A percentile compares a stretch with the other conserved stretches of the same genome.
Conservation (phyloP, 2,329 filamentous ascomycete species). For the Neoarthrinium moseri region DNA sequence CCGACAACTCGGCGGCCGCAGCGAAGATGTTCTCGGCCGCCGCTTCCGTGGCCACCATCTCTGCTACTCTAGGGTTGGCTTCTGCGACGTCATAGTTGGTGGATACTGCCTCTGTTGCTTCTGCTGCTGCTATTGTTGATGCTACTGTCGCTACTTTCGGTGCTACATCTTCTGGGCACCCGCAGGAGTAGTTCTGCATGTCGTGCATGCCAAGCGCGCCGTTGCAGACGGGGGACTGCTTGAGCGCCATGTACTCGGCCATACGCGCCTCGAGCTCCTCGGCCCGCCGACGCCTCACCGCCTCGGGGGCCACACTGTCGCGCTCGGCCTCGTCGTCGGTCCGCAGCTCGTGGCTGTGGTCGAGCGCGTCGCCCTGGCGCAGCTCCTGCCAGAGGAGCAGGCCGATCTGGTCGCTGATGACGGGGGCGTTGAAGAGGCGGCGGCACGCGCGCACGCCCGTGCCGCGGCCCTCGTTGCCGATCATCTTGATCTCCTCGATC, state of each 20-base stretch:
- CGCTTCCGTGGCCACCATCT: too few relatives aligned
- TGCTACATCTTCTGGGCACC: too few relatives aligned
- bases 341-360: slow-evolving; percentile 14
- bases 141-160: too few relatives aligned
- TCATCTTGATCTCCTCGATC: slow-evolving; percentile 20
- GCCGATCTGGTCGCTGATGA: slow-evolving; percentile 18
- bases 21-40: too few relatives aligned
- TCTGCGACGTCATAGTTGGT: too few relatives aligned
- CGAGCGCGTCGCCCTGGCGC: slow-evolving; percentile 15
- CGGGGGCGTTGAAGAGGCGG: slow-evolving; percentile 19
- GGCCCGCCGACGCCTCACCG: background rate
- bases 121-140: too few relatives aligned
- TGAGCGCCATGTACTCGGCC: slow-evolving; percentile 1
- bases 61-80: too few relatives aligned
- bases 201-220: background rate
- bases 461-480: slow-evolving; percentile 16
- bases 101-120: too few relatives aligned
- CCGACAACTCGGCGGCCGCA: background rate
- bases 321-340: background rate
- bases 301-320: background rate
- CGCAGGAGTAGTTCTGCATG: background rate
- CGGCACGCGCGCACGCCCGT: slow-evolving; percentile 15
- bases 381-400: slow-evolving; percentile 17
- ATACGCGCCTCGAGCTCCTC: slow-evolving; percentile 1
- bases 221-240: background rate